phyloP scores from a whole-genome alignment of 331 rosid genomes.

The Rosa hybrid region DNA sequence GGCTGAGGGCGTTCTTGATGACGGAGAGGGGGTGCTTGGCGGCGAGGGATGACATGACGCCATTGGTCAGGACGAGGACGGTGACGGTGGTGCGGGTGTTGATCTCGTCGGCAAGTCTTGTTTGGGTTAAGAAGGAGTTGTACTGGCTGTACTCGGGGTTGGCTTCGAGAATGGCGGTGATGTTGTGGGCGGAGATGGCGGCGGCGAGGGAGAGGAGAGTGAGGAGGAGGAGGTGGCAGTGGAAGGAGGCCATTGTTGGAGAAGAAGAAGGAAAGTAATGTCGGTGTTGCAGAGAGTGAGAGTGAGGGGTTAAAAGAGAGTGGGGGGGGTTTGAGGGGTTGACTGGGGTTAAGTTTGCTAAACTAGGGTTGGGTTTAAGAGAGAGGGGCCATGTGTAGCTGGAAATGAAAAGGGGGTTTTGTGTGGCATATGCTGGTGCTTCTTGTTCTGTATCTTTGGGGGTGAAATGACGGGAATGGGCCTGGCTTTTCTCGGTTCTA shows the following conservation, averaged over 20 bases:
- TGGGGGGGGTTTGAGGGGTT: background rate
- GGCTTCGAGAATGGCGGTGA: slow-evolving; percentile 71
- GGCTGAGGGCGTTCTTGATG: slow-evolving; percentile 72
- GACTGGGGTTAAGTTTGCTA: slow-evolving; percentile 18
- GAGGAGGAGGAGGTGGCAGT: slow-evolving; percentile 16
- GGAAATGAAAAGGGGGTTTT: slow-evolving; percentile 35
- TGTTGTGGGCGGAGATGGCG: slow-evolving; percentile 74
- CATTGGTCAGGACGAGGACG: slow-evolving; percentile 68
- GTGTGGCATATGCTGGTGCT: slow-evolving; percentile 27
- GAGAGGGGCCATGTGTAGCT: slow-evolving; percentile 53
- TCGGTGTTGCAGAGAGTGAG: background rate
- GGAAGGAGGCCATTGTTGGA: slow-evolving; percentile 35
- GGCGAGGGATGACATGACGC: slow-evolving; percentile 56
- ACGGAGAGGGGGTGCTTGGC: slow-evolving; percentile 75
- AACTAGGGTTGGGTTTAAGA: slow-evolving; percentile 32
- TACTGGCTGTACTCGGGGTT: slow-evolving; percentile 59
- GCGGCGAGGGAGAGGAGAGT: slow-evolving; percentile 26
- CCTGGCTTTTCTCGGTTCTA: background rate
- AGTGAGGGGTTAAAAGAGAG: slow-evolving; percentile 6
- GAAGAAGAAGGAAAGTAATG: background rate
- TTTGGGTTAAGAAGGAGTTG: slow-evolving; percentile 58
- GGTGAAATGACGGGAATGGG: slow-evolving; percentile 12
- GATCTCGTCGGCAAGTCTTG: slow-evolving; percentile 77
- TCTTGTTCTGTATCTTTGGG: slow-evolving; percentile 2
- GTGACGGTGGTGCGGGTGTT: slow-evolving; percentile 85